phyloP scores from a whole-genome alignment of 352 stramenopile species.

The Blastocystis sp. region DNA sequence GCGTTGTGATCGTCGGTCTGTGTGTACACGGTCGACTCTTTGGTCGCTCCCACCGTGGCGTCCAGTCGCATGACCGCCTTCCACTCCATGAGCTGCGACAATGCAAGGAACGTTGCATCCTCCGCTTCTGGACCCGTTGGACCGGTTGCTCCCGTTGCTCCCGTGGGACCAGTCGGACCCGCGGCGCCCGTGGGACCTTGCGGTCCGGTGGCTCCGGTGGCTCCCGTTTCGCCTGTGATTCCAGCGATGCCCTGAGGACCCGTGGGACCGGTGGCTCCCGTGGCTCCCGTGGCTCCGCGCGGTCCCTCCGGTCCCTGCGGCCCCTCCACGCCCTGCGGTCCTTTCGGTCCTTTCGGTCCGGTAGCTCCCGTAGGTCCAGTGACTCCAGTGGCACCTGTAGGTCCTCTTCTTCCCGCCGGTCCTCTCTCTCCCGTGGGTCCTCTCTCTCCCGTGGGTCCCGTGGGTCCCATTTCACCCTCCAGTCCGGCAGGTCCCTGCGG shows the following conservation, averaged over 20 bases:
- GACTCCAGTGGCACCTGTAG: not conserved
- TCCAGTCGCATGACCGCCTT: not conserved
- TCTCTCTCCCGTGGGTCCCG: not conserved
- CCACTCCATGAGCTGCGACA: not conserved
- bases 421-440: not conserved
- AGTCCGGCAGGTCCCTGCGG: conserved; percentile 13
- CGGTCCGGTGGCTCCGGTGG: not conserved
- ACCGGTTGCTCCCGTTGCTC: conserved; percentile 1
- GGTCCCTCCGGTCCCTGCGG: not conserved
- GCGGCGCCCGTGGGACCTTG: not conserved
- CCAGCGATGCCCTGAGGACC: not conserved
- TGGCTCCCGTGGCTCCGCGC: not conserved
- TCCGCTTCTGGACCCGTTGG: not conserved
- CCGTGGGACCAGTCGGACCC: not conserved
- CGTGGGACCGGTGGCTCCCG: not conserved
- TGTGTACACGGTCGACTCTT: not conserved
- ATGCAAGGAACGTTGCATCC: not conserved
- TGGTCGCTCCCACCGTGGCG: not conserved
- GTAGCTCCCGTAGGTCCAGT: not conserved
- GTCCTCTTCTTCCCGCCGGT: not conserved
- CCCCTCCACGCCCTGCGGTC: not conserved
- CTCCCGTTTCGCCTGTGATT: not conserved
- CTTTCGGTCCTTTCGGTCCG: conserved; percentile 1
- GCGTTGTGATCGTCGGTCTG: not conserved
- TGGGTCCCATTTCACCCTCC: not conserved